phyloP scores from a whole-genome alignment of 225 moss, liverwort and hornwort genomes.

The Sphagnum contortum region DNA sequence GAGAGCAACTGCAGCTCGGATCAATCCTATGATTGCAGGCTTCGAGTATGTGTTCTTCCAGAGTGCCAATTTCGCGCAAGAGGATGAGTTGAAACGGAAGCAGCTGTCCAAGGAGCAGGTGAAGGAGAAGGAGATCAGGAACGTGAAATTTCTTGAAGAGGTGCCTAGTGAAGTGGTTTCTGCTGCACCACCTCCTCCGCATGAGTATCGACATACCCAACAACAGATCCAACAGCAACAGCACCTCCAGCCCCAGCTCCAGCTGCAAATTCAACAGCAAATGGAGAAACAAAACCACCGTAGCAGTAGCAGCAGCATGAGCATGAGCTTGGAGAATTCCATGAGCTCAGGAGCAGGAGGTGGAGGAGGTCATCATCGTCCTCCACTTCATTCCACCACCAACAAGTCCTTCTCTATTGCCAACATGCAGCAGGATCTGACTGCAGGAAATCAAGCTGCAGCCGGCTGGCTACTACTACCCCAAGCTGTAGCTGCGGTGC shows the following conservation, averaged over 20 bases:
- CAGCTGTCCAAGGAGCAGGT: too few relatives aligned
- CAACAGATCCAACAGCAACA: conserved; percentile 9
- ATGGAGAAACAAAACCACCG: conserved; percentile 14
- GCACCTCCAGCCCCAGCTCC: conserved; percentile 11
- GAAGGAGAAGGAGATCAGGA: too few relatives aligned
- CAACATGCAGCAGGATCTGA: conserved; percentile 15
- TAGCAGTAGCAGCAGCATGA: conserved; percentile 13
- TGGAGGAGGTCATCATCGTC: too few relatives aligned
- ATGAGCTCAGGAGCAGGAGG: conserved; percentile 15
- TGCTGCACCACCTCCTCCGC: too few relatives aligned
- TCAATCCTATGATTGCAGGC: not conserved
- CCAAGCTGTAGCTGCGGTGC: too few relatives aligned
- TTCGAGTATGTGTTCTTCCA: conserved; percentile 22
- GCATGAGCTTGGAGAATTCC: conserved; percentile 11
- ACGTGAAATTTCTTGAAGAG: conserved; percentile 2
- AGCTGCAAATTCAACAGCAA: conserved; percentile 9
- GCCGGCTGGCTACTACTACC: too few relatives aligned
- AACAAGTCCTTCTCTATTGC: conserved; percentile 36
- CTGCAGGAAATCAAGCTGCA: too few relatives aligned
- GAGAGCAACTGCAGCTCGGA: conserved; percentile 27
- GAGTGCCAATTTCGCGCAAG: conserved; percentile 30
- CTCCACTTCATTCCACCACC: conserved; percentile 26
- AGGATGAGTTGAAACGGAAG: conserved; percentile 14
- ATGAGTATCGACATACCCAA: not conserved
- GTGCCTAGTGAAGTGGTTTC: not conserved